Percentiles rank a stretch among this genome's conserved stretches.
These are phyloP conservation scores for Rhizoclosmatium globosum DNA, from an alignment of 192 early-diverging fungal species.

Conservation along the genomic window DNA sequence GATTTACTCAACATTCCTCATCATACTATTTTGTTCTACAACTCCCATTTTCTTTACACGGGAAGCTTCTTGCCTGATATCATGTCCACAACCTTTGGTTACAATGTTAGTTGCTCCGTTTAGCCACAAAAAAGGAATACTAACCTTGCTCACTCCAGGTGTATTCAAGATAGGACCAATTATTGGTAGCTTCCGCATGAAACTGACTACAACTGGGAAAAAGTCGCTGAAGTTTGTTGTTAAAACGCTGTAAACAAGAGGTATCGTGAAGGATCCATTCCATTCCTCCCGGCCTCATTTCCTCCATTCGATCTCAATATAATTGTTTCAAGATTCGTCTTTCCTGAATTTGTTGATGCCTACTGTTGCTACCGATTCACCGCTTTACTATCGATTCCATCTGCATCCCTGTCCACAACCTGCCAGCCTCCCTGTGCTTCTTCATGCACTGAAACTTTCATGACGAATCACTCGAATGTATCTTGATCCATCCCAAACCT, in stretches of 20 bases:
- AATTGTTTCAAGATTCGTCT: too few species aligned
- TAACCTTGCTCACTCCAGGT: slow-evolving; percentile 81
- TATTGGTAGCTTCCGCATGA: slow-evolving; percentile 86
- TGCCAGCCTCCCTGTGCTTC: too few species aligned
- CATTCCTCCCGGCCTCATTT: neutral
- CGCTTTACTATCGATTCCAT: too few species aligned
- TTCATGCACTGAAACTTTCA: too few species aligned
- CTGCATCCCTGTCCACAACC: too few species aligned
- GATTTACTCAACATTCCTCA: too few species aligned
- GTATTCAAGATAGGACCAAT: slow-evolving; percentile 88
- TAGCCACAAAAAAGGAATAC: slow-evolving; percentile 4
- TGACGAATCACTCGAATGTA: too few species aligned
- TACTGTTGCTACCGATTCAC: too few species aligned
- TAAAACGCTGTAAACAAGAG: neutral
- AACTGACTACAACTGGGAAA: slow-evolving; percentile 90
- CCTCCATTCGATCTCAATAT: neutral
- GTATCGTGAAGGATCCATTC: neutral
- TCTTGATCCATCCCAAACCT: too few species aligned
- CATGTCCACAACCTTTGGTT: slow-evolving; percentile 56
- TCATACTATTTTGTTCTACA: too few species aligned
- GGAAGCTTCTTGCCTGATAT: slow-evolving; percentile 65
- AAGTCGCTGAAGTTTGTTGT: slow-evolving; percentile 79
- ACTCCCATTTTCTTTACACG: slow-evolving; percentile 46
- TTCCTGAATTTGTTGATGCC: too few species aligned
- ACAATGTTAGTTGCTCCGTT: neutral